Conservation (phyloP, 2,329 filamentous ascomycete species). For the Fusarium buharicum region DNA sequence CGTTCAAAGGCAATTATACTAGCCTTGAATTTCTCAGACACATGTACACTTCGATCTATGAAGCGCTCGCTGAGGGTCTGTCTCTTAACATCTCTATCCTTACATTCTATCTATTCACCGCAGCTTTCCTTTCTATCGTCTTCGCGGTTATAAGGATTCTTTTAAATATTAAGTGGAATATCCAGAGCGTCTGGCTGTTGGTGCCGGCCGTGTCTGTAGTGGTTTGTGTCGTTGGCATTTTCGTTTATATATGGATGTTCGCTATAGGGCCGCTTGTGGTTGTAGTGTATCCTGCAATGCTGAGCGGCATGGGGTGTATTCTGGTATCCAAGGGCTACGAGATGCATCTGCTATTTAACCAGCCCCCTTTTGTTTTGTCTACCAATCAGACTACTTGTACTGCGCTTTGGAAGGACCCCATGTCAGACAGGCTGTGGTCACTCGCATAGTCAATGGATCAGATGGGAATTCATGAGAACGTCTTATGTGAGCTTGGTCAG, state of each 20-base stretch:
- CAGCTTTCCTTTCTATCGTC: neutral
- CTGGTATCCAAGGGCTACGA: slow-evolving; percentile 5
- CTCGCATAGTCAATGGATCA: neutral
- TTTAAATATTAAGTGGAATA: rapidly evolving
- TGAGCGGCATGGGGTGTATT: neutral
- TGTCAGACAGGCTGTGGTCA: slow-evolving; percentile 23
- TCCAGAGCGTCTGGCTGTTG: neutral
- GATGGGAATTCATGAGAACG: no score
- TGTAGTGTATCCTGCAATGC: neutral
- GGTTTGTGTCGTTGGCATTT: rapidly evolving
- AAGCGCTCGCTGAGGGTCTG: rapidly evolving
- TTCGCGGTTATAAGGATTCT: rapidly evolving
- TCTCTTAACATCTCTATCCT: neutral
- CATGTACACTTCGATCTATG: neutral
- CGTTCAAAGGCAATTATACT: slow-evolving; percentile 3
- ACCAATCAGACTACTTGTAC: slow-evolving; percentile 2
- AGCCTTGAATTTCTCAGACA: neutral
- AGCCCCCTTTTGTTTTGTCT: slow-evolving; percentile 5
- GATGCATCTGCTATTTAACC: neutral
- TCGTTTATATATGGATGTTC: neutral
- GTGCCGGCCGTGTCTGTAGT: neutral
- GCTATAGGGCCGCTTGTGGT: neutral
- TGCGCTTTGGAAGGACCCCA: slow-evolving; percentile 21
- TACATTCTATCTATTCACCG: neutral
- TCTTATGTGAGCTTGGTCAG: no score